Conservation (phyloP, 305 asterid genomes). For the Fraxinus xanthoxyloides region DNA sequence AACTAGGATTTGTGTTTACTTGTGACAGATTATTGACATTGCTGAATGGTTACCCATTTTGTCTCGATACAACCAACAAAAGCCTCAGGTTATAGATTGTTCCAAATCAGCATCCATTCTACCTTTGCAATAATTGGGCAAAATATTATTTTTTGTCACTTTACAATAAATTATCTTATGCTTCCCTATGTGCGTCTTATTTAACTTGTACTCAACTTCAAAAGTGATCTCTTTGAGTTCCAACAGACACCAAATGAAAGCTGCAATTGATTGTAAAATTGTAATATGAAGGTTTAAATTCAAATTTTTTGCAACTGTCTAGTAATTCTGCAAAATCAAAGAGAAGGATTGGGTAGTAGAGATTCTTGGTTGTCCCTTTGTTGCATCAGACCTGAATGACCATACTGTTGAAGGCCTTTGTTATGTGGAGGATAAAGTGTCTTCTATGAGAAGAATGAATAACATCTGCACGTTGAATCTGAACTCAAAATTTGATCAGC, state of each 20-base stretch:
- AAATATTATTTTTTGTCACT: not conserved
- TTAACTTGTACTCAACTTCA: not conserved
- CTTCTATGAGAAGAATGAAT: not conserved
- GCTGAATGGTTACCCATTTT: not conserved
- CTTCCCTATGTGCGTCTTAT: not conserved
- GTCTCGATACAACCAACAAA: not conserved
- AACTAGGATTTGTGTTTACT: not conserved
- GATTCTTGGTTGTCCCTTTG: not conserved
- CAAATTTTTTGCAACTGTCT: not conserved
- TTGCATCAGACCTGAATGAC: not conserved
- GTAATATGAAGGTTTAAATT: not conserved
- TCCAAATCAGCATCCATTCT: conserved; percentile 7
- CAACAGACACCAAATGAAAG: not conserved
- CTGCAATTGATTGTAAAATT: not conserved
- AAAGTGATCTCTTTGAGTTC: not conserved
- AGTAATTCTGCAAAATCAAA: not conserved
- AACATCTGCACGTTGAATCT: not conserved
- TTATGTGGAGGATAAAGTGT: not conserved
- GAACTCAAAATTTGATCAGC: not conserved
- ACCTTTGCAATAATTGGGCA: not conserved
- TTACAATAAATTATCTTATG: not conserved
- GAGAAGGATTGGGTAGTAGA: not conserved
- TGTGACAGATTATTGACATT: not conserved
- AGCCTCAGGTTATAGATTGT: not conserved
- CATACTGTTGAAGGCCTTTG: not conserved